Conservation (phyloP, 768 basidiomycete species). For the Terana coerulea region DNA sequence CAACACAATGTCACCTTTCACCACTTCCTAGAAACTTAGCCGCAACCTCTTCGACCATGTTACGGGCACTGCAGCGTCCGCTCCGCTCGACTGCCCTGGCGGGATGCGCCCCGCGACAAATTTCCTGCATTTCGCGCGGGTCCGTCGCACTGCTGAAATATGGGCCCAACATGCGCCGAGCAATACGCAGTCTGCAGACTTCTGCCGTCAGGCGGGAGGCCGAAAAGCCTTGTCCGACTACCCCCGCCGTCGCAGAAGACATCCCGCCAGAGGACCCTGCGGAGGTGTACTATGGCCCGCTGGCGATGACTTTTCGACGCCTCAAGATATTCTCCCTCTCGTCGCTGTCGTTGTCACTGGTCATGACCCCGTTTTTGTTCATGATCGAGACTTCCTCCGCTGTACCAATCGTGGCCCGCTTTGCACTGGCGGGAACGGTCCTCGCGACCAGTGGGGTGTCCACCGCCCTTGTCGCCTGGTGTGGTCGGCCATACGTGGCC, state of each 20-base stretch:
- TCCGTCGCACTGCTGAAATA: neutral
- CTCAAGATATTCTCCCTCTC: constrained; percentile 83
- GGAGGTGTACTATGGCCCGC: constrained; percentile 64
- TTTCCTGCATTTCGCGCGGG: neutral
- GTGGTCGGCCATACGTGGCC: constrained; percentile 72
- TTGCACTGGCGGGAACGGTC: constrained; percentile 65
- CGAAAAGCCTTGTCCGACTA: neutral
- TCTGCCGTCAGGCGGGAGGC: neutral
- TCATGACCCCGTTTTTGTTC: constrained; percentile 78
- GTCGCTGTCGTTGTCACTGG: constrained; percentile 64
- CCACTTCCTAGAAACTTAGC: too few species aligned
- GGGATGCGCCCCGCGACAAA: neutral
- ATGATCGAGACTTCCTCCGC: constrained; percentile 62
- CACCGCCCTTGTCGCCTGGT: constrained; percentile 71
- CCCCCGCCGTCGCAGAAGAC: neutral
- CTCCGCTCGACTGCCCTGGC: neutral
- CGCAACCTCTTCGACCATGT: too few species aligned
- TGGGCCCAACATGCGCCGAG: neutral
- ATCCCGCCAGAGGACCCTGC: neutral
- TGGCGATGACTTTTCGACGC: constrained; percentile 66
- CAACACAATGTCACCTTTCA: neutral
- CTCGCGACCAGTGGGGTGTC: constrained; percentile 69
- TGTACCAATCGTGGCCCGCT: constrained; percentile 65
- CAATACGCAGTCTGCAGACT: neutral
- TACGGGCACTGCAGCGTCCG: neutral